phyloP scores from a whole-genome alignment of 2,329 filamentous ascomycete species.

The Sarocladium brachiariae region DNA sequence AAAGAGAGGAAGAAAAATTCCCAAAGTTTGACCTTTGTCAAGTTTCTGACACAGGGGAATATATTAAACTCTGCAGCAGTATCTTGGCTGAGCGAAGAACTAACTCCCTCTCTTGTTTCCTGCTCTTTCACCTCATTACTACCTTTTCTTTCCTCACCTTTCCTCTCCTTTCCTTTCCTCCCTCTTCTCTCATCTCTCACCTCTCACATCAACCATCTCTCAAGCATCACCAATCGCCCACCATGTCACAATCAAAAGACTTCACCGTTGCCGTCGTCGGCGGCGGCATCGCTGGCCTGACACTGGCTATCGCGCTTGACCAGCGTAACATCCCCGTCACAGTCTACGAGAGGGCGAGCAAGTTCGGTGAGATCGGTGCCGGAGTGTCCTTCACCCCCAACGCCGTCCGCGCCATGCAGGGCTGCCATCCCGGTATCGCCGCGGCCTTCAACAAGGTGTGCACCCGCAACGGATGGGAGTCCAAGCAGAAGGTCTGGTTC shows the following conservation, averaged over 20 bases:
- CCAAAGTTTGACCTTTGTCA: too few species aligned
- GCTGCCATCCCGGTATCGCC: constrained; percentile 29
- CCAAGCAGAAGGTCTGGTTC: constrained; percentile 15
- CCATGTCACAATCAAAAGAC: constrained; percentile 2
- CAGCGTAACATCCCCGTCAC: constrained; percentile 34
- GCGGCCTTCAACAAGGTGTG: constrained; percentile 28
- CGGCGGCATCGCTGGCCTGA: constrained; percentile 44
- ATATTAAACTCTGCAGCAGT: too few species aligned
- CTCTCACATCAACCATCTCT: background rate
- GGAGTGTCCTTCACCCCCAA: constrained; percentile 47
- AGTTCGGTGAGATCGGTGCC: constrained; percentile 40
- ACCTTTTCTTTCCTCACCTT: too few species aligned
- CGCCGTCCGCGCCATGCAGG: constrained; percentile 37
- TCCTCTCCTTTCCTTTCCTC: background rate
- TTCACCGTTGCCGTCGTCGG: constrained; percentile 40
- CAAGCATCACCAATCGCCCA: background rate
- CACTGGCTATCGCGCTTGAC: constrained; percentile 39
- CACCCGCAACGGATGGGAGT: constrained; percentile 26
- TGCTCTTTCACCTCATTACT: too few species aligned
- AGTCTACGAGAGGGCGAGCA: constrained; percentile 38
- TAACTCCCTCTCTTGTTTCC: too few species aligned
- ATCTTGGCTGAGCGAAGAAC: too few species aligned
- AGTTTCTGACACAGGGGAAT: too few species aligned
- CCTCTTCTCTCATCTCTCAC: background rate
- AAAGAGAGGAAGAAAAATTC: too few species aligned